Percentiles rank a stretch among this genome's conserved stretches.
phyloP scores from a whole-genome alignment of 2,329 filamentous ascomycete genomes.

The Aspergillus pseudotamarii region DNA sequence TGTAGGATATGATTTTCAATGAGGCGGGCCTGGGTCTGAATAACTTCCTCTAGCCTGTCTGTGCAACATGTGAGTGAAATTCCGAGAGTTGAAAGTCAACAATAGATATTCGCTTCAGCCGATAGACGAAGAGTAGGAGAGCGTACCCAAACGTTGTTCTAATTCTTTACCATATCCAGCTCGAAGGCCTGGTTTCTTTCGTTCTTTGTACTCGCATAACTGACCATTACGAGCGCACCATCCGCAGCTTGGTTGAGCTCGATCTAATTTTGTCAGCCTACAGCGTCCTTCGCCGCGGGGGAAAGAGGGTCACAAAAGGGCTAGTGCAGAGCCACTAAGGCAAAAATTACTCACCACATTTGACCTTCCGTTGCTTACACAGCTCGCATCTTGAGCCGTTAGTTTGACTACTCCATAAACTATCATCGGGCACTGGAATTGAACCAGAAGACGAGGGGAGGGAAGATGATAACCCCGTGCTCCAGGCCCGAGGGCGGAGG shows the following conservation, averaged over 20 bases:
- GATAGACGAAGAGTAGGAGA: not conserved
- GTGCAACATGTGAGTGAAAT: constrained; percentile 6
- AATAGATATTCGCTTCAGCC: not conserved
- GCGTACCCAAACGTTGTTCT: constrained; percentile 64
- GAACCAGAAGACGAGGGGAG: not conserved
- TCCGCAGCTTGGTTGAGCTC: constrained; percentile 64
- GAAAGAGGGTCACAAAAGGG: not conserved
- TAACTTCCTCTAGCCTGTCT: constrained; percentile 68
- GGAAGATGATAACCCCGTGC: not conserved
- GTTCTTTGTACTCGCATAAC: constrained; percentile 68
- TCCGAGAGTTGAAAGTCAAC: not conserved
- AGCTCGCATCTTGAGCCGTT: constrained; percentile 43
- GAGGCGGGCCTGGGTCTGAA: constrained; percentile 68
- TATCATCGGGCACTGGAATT: not conserved
- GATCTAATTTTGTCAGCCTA: constrained; percentile 38
- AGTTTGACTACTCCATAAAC: constrained; percentile 16
- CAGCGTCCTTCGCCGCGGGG: not conserved
- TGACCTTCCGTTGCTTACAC: constrained; percentile 50
- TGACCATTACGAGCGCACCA: constrained; percentile 72
- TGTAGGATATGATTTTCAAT: constrained; percentile 59
- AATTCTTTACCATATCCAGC: constrained; percentile 72
- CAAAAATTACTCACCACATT: constrained; percentile 42
- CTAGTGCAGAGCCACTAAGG: not conserved
- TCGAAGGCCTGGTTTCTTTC: constrained; percentile 68
- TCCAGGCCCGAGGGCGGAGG: not conserved